These are phyloP conservation scores for Tuber umbilicatum DNA, from an alignment of 495 filamentous ascomycete species.

Conservation along the genomic window DNA sequence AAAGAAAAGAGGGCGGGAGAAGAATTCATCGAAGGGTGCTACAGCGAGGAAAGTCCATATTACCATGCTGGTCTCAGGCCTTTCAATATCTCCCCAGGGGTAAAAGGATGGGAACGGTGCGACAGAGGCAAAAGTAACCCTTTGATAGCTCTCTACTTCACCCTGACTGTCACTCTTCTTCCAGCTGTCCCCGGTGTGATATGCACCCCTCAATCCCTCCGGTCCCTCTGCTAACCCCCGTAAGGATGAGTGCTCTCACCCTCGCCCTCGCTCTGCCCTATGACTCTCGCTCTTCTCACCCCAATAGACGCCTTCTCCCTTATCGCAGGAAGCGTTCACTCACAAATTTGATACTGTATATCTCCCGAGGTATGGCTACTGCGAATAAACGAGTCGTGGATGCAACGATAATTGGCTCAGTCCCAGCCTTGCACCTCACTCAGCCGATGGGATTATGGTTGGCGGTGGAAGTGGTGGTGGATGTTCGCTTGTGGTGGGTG, in stretches of 20 bases:
- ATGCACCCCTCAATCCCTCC: background rate
- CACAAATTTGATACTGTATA: conserved; percentile 19
- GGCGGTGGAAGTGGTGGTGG: conserved; percentile 12
- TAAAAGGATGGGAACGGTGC: background rate
- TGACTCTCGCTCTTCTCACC: background rate
- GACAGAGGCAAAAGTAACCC: background rate
- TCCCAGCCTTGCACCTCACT: conserved; percentile 28
- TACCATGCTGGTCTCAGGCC: background rate
- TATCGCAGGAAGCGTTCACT: conserved; percentile 20
- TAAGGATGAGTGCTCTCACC: background rate
- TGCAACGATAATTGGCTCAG: conserved; percentile 36
- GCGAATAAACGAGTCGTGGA: conserved; percentile 36
- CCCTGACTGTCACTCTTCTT: background rate
- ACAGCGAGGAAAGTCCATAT: background rate
- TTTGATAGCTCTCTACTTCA: background rate
- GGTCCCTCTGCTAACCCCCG: background rate
- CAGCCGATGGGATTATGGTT: conserved; percentile 20
- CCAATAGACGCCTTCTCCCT: conserved; percentile 7
- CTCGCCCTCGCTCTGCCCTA: conserved; percentile 1
- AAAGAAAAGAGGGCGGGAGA: background rate
- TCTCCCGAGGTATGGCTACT: conserved; percentile 18
- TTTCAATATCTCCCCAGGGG: background rate
- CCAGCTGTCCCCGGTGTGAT: background rate
- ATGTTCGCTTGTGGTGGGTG: conserved; percentile 5
- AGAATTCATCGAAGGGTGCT: conserved; percentile 1